These are phyloP conservation scores for Kodamaea nitidulidarum DNA, from an alignment of 805 yeast genomes.

Conservation along the genomic window DNA sequence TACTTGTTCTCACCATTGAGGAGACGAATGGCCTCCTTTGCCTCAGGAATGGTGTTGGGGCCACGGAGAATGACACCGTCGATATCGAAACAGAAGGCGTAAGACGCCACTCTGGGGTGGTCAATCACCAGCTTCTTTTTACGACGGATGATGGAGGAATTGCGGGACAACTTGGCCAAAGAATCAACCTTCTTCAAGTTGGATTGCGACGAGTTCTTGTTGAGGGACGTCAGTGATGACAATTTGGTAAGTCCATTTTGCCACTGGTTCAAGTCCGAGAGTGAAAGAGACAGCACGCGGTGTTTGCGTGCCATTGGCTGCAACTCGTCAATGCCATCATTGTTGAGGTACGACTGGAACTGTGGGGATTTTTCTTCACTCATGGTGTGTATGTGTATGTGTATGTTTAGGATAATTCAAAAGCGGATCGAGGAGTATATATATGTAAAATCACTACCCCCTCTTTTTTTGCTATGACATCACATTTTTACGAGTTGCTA, in stretches of 20 bases:
- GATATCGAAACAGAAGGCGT: constrained; percentile 89
- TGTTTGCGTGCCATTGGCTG: constrained; percentile 60
- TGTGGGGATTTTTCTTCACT: constrained; percentile 10
- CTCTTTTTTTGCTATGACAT: constrained; percentile 5
- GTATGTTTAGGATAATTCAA: background rate
- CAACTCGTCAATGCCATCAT: constrained; percentile 68
- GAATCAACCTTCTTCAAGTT: constrained; percentile 43
- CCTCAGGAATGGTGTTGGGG: constrained; percentile 78
- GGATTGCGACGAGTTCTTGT: constrained; percentile 25
- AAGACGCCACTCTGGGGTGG: constrained; percentile 70
- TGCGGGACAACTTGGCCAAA: constrained; percentile 43
- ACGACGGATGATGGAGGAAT: constrained; percentile 42
- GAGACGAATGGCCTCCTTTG: constrained; percentile 64
- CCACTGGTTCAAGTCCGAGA: constrained; percentile 67
- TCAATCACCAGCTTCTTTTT: constrained; percentile 54
- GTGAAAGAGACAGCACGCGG: constrained; percentile 61
- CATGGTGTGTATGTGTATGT: background rate
- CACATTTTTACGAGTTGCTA: constrained; percentile 3
- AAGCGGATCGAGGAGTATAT: background rate
- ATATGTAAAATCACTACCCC: background rate
- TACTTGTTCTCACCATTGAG: constrained; percentile 75
- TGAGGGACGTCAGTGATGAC: constrained; percentile 33
- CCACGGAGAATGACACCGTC: constrained; percentile 89
- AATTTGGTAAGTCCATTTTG: constrained; percentile 42
- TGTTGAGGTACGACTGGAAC: constrained; percentile 58